These are phyloP conservation scores for Fusarium sp. DNA, from an alignment of 2,329 filamentous ascomycete genomes.

Conservation along the genomic window DNA sequence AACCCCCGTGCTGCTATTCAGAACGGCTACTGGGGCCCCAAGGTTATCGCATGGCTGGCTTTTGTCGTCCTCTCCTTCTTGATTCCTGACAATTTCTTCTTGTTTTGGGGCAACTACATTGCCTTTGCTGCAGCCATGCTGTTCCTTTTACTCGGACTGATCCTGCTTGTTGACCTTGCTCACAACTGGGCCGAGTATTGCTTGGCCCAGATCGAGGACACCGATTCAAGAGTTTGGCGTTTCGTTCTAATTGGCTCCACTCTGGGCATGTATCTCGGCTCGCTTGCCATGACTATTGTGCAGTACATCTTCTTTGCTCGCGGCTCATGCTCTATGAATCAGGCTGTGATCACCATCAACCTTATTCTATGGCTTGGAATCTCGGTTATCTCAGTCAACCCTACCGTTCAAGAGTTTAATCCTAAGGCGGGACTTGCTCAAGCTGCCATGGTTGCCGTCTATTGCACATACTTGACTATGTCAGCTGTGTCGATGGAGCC, in stretches of 20 bases:
- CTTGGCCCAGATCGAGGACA: slow-evolving; percentile 90
- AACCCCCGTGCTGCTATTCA: slow-evolving; percentile 89
- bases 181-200: slow-evolving; percentile 99
- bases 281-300: slow-evolving; percentile 91
- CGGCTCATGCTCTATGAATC: slow-evolving; percentile 90
- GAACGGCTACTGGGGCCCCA: slow-evolving; percentile 99
- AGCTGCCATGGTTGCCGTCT: slow-evolving; percentile 95
- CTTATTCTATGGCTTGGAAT: slow-evolving; percentile 84
- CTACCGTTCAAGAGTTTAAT: slow-evolving; percentile 89
- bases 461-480: slow-evolving; percentile 99
- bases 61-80: slow-evolving; percentile 93
- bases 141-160: slow-evolving; percentile 91
- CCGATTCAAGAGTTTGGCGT: slow-evolving; percentile 87
- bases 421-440: slow-evolving; percentile 95
- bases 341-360: slow-evolving; percentile 95
- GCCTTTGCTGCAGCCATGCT: slow-evolving; percentile 89
- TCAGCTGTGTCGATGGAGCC: slow-evolving; percentile 99
- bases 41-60: slow-evolving; percentile 88
- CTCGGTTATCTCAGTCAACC: slow-evolving; percentile 88
- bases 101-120: slow-evolving; percentile 95
- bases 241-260: slow-evolving; percentile 91
- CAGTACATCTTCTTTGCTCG: slow-evolving; percentile 97
- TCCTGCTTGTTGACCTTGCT: slow-evolving; percentile 92
- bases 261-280: slow-evolving; percentile 90
- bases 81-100: slow-evolving; percentile 94